Conservation (phyloP, 2,329 filamentous ascomycete species). For the Lasiodiplodia hormozganensis region DNA sequence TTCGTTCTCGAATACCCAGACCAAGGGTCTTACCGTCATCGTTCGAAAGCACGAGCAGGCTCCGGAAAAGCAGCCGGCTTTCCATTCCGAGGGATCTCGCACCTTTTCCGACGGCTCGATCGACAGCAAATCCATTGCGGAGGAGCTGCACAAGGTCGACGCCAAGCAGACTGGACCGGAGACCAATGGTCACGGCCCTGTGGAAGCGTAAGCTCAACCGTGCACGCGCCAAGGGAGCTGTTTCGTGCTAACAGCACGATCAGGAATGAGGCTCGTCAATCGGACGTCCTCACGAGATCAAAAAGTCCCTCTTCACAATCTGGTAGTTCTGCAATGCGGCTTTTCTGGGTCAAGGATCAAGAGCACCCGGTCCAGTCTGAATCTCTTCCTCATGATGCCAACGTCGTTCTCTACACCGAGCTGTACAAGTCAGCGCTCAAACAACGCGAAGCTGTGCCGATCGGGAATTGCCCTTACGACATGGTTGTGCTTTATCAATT, state of each 20-base stretch:
- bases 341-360: slow-evolving; percentile 61
- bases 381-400: slow-evolving; percentile 51
- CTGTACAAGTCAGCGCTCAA: slow-evolving; percentile 58
- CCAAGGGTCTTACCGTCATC: slow-evolving; percentile 60
- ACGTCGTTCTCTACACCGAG: slow-evolving; percentile 56
- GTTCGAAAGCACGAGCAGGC: slow-evolving; percentile 52
- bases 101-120: slow-evolving; percentile 65
- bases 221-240: slow-evolving; percentile 31
- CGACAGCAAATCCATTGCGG: slow-evolving; percentile 59
- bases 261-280: slow-evolving; percentile 31
- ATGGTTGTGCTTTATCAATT: slow-evolving; percentile 75
- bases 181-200: slow-evolving; percentile 44
- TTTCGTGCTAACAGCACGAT: slow-evolving; percentile 36
- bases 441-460: slow-evolving; percentile 54
- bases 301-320: slow-evolving; percentile 34
- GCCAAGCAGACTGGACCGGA: slow-evolving; percentile 46
- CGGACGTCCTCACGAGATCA: slow-evolving; percentile 33
- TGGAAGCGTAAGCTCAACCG: slow-evolving; percentile 39
- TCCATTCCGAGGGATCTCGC: slow-evolving; percentile 51
- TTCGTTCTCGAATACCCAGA: slow-evolving; percentile 61
- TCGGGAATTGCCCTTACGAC: slow-evolving; percentile 58
- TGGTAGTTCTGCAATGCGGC: slow-evolving; percentile 30
- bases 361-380: slow-evolving; percentile 49
- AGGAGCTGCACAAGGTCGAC: slow-evolving; percentile 53
- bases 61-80: slow-evolving; percentile 45